Conservation (phyloP, 164 flowering plant genomes). For the Umbellularia californica region DNA sequence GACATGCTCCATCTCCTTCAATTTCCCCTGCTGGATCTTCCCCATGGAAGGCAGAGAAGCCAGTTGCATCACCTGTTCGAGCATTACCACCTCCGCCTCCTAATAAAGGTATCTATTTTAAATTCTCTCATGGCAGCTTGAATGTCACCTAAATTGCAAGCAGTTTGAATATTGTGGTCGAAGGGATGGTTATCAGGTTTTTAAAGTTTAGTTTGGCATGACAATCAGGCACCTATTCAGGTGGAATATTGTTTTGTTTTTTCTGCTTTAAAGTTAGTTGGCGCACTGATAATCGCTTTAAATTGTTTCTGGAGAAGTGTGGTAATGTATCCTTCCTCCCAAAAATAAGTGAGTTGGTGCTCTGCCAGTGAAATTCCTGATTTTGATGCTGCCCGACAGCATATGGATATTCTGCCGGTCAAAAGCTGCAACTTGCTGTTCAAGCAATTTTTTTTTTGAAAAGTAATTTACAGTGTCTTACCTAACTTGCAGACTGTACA, state of each 20-base stretch:
- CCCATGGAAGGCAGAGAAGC: constrained; percentile 28
- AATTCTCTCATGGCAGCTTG: not conserved
- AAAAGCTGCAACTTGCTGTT: not conserved
- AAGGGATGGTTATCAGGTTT: not conserved
- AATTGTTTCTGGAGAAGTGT: too few species aligned
- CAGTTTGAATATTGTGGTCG: not conserved
- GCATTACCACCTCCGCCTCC: constrained; percentile 80
- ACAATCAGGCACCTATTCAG: not conserved
- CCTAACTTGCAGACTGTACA: constrained; percentile 52
- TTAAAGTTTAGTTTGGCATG: not conserved
- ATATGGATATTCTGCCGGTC: not conserved
- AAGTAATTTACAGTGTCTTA: not conserved
- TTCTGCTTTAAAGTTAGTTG: not conserved
- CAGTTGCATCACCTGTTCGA: constrained; percentile 31
- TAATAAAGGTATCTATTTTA: constrained; percentile 41
- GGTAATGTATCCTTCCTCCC: too few species aligned
- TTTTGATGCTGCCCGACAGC: not conserved
- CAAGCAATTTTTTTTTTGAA: not conserved
- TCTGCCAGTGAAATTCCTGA: not conserved
- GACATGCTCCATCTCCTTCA: constrained; percentile 27
- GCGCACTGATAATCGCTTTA: too few species aligned
- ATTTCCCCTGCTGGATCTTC: constrained; percentile 33
- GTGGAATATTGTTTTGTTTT: not conserved
- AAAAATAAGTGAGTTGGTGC: not conserved
- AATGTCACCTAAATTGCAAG: not conserved